phyloP scores from a whole-genome alignment of 139 green algal species.

The Volvox africanus region DNA sequence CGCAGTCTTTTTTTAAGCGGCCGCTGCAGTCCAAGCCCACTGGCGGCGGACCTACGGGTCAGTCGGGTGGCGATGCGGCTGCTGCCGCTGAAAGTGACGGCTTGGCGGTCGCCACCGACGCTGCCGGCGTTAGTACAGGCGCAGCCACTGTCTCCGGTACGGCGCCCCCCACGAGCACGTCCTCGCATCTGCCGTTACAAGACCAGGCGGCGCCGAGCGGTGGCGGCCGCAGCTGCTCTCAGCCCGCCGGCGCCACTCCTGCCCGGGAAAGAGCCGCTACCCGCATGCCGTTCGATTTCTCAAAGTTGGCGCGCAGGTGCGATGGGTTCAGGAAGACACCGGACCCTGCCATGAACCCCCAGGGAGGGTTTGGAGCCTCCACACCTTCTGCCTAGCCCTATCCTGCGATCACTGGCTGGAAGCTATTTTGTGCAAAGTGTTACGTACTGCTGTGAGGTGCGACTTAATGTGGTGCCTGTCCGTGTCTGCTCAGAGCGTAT shows the following conservation, averaged over 20 bases:
- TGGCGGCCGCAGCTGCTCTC: slow-evolving; percentile 3
- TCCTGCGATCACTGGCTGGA: too few relatives aligned
- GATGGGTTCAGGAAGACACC: background rate
- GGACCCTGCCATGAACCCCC: too few relatives aligned
- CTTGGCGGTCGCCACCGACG: background rate
- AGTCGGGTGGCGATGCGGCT: background rate
- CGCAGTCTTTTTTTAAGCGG: slow-evolving; percentile 39
- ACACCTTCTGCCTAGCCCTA: too few relatives aligned
- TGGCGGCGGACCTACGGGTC: background rate
- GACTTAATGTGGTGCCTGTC: too few relatives aligned
- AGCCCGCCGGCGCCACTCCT: background rate
- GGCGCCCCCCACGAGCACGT: background rate
- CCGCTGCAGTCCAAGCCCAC: background rate
- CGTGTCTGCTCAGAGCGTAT: too few relatives aligned
- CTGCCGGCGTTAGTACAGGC: background rate
- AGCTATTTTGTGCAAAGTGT: too few relatives aligned
- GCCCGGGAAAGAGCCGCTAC: background rate
- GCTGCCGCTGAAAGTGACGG: background rate
- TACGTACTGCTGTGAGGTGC: too few relatives aligned
- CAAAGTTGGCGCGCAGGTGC: slow-evolving; percentile 9
- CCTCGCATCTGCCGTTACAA: background rate
- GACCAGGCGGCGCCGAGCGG: background rate
- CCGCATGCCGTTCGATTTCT: background rate
- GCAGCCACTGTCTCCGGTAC: background rate
- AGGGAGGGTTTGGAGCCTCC: too few relatives aligned